Evolutionary conservation across 495 filamentous ascomycete genomes (phyloP).

Genomic region (Annulohypoxylon bovei): DNA sequence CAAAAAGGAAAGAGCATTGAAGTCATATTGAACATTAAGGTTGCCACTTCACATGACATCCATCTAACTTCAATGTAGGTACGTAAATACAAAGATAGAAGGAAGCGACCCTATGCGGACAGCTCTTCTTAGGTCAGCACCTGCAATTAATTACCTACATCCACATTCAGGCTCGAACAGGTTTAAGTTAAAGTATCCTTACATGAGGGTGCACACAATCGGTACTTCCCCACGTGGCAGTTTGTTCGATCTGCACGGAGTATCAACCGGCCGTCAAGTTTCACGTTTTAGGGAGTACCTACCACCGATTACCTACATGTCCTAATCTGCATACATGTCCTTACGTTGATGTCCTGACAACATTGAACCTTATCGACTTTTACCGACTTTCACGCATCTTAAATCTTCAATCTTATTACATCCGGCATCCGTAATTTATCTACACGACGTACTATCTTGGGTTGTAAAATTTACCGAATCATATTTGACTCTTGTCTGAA

Average conservation of each 20-base stretch:
- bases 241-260: slow-evolving; percentile 34
- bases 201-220: slow-evolving; percentile 14
- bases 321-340: too few species aligned
- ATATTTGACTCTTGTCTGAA: background rate
- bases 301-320: background rate
- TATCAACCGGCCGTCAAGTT: slow-evolving; percentile 25
- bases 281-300: slow-evolving; percentile 21
- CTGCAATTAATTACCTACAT: background rate
- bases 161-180: background rate
- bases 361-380: background rate
- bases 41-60: background rate
- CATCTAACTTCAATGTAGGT: too few species aligned
- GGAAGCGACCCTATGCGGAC: background rate
- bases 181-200: slow-evolving; percentile 12
- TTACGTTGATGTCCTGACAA: too few species aligned
- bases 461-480: background rate
- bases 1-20: background rate
- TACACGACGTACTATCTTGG: background rate
- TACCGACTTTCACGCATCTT: background rate
- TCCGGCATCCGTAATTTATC: background rate
- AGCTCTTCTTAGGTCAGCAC: slow-evolving; percentile 7
- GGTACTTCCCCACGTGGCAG: slow-evolving; percentile 44
- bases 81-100: background rate
- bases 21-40: background rate
- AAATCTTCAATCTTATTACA: background rate